Evolutionary conservation across 2,329 filamentous ascomycete species (phyloP), one percentile per base, ranked within the genome.

Genomic region (Neofusicoccum laricinum): DNA sequence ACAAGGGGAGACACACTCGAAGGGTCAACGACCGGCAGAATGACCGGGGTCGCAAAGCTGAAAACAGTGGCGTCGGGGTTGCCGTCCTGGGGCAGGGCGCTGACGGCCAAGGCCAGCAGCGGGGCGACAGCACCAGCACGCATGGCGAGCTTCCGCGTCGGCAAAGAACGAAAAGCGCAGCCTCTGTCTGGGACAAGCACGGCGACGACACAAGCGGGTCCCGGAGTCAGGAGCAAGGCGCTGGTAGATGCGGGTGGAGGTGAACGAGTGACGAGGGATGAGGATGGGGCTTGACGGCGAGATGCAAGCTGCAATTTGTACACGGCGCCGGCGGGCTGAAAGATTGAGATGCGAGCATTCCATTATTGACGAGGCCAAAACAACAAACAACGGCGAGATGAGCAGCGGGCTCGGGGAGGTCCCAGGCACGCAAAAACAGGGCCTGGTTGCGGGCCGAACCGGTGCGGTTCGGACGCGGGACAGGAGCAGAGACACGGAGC

Each of bases 351-450:
- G 8, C 12, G 41, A 21, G 55, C 55, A 59, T 59, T 59, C 55
- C 55, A 34, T 30, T 41, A 32, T 30, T 14, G 19, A 8, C 11
- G 40, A 32, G 14, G 12, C 17, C 40, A 45, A 36, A 46, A 59
- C 55, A 59, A 59, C 41, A 59, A 36, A 46, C 55, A 59, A 32
- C 15, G 30, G 40, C 17, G n/a, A 59, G 17, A 59, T 59, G 46
- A 32, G n/a, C 25, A 19, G 19, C 30, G 41, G 55, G 41, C 38
- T 30, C 14, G 19, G 8, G 30, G 17, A 21, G 55, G 46, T 36
- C 40, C 19, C 40, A 59, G 55, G 55, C 41, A 59, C 55, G 55
- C 55, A 36, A 8, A 4, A 4, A 15, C 25, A 59, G n/a, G 55
- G 17, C 55, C 12, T 21, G 3, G 40, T 8, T 17, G 12, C 30